A percentile compares a stretch with the other conserved stretches of the same genome.
Conservation (phyloP, 768 basidiomycete genomes). For the Podaxis sp. region DNA sequence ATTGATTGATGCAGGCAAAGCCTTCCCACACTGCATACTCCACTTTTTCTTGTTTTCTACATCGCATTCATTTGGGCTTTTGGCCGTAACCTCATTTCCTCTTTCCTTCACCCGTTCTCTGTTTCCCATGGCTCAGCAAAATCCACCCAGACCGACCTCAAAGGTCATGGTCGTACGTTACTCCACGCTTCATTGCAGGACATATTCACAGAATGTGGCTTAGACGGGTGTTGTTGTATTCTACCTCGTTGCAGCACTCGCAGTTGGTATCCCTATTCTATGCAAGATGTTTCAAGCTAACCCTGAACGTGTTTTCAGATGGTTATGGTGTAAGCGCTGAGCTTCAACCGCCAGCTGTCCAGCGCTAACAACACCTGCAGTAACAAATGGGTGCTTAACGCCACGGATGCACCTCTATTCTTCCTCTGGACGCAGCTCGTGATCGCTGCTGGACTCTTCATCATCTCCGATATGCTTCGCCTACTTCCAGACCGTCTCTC, state of each 20-base stretch:
- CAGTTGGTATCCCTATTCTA: conserved; percentile 48
- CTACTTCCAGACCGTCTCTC: conserved; percentile 64
- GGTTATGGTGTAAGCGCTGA: conserved; percentile 73
- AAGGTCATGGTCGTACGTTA: conserved; percentile 41
- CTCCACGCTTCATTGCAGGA: neutral
- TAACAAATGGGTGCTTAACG: conserved; percentile 89
- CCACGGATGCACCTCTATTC: conserved; percentile 73
- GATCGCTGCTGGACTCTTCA: conserved; percentile 76
- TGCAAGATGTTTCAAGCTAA: neutral
- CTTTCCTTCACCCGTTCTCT: neutral
- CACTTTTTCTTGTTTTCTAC: neutral
- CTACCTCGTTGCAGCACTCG: conserved; percentile 84
- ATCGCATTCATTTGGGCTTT: too few species aligned
- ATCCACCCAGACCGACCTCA: conserved; percentile 28
- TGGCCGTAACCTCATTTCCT: neutral
- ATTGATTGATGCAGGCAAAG: neutral
- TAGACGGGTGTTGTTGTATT: conserved; percentile 76
- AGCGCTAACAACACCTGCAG: conserved; percentile 31
- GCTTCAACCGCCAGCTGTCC: neutral
- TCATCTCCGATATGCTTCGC: conserved; percentile 54
- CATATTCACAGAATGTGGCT: neutral
- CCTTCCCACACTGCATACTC: neutral
- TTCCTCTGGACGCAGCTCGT: conserved; percentile 79
- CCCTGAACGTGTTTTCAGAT: conserved; percentile 45
- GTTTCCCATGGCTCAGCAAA: conserved; percentile 6